Conservation (phyloP, 1,139 yeast species). For the Pichia sp. region DNA sequence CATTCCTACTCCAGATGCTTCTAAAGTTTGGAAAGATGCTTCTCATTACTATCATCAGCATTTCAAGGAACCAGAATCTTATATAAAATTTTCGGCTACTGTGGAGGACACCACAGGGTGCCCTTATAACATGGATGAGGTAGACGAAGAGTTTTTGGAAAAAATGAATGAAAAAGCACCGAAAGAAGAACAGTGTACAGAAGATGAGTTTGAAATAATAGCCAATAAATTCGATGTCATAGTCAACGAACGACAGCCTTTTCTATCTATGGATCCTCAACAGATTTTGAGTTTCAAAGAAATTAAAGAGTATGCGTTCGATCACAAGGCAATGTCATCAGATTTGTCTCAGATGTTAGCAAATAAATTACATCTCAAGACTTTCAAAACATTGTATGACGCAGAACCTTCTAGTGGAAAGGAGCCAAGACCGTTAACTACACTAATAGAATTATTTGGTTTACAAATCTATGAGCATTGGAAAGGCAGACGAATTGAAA, state of each 20-base stretch:
- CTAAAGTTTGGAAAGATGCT: constrained; percentile 77
- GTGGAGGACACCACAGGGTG: constrained; percentile 91
- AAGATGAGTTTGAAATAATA: constrained; percentile 80
- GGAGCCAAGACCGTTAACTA: constrained; percentile 46
- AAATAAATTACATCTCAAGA: constrained; percentile 34
- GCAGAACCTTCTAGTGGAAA: constrained; percentile 37
- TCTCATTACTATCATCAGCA: constrained; percentile 62
- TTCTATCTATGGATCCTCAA: constrained; percentile 76
- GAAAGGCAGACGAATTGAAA: constrained; percentile 66
- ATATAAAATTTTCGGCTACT: constrained; percentile 87
- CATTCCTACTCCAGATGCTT: constrained; percentile 97
- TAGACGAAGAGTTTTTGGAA: constrained; percentile 65
- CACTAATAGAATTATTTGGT: constrained; percentile 63
- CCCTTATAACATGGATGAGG: constrained; percentile 86
- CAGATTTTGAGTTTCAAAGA: constrained; percentile 72
- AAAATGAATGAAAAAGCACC: constrained; percentile 39
- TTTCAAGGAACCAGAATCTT: constrained; percentile 70
- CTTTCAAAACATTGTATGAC: constrained; percentile 46
- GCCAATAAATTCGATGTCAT: constrained; percentile 71
- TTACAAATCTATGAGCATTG: constrained; percentile 73
- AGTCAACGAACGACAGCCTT: constrained; percentile 82
- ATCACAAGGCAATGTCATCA: constrained; percentile 32
- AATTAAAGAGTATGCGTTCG: constrained; percentile 45
- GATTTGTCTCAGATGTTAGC: constrained; percentile 34
- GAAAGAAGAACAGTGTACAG: constrained; percentile 44